These are phyloP conservation scores for Pestalotiopsis sp. DNA, from an alignment of 2,329 filamentous ascomycete genomes.

Conservation along the genomic window DNA sequence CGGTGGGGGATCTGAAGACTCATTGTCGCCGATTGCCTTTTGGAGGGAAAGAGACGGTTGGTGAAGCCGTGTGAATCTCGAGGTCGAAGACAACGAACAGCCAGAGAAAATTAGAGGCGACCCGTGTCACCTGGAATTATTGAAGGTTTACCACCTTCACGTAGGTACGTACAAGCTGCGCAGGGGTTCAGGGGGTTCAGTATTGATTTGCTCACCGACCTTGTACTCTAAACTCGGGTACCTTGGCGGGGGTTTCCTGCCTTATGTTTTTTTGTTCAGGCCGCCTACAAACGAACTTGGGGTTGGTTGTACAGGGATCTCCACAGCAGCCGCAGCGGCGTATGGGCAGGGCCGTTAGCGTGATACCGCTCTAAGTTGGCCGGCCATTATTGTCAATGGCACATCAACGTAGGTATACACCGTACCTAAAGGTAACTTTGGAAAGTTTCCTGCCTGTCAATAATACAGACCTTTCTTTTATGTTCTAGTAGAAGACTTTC, in stretches of 20 bases:
- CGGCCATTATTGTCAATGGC: too few relatives aligned
- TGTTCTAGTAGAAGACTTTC: too few relatives aligned
- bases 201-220: not conserved
- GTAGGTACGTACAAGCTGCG: not conserved
- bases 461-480: too few relatives aligned
- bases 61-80: not conserved
- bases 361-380: not conserved
- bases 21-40: slow-evolving; percentile 36
- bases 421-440: too few relatives aligned
- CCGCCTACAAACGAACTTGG: not conserved
- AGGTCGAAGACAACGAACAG: not conserved
- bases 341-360: not conserved
- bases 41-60: not conserved
- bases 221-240: not conserved
- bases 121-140: slow-evolving; percentile 6
- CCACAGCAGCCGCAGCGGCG: not conserved
- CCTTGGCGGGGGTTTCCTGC: not conserved
- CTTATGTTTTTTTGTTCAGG: not conserved
- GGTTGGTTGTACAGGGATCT: not conserved
- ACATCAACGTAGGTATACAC: too few relatives aligned
- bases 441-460: too few relatives aligned
- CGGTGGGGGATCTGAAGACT: slow-evolving; percentile 60
- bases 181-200: not conserved
- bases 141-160: slow-evolving; percentile 5
- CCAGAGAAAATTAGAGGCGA: not conserved